Percentiles rank a stretch among this genome's conserved stretches.
These are phyloP conservation scores for Nicotiana noctiflora DNA, from an alignment of 257 asterid species.

Conservation along the genomic window DNA sequence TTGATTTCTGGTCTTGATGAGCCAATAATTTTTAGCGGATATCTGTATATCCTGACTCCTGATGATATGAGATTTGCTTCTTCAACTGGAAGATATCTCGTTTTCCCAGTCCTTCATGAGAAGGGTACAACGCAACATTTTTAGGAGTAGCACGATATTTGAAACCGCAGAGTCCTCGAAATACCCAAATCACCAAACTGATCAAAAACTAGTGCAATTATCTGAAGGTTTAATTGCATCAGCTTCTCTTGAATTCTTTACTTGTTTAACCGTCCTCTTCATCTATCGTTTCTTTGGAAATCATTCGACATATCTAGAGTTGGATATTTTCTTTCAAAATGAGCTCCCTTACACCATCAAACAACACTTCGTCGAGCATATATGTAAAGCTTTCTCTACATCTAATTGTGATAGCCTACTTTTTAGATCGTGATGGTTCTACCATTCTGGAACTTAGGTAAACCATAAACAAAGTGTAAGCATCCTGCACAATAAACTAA, in stretches of 20 bases:
- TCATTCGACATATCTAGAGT: not conserved
- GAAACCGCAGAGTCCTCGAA: constrained; percentile 20
- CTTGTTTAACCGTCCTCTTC: not conserved
- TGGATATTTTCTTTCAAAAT: not conserved
- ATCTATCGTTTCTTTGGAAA: not conserved
- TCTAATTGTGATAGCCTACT: not conserved
- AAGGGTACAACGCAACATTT: constrained; percentile 8
- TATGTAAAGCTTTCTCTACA: not conserved
- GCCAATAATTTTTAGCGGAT: not conserved
- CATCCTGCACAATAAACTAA: not conserved
- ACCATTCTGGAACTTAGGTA: constrained; percentile 24
- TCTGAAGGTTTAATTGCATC: not conserved
- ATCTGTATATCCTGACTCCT: constrained; percentile 16
- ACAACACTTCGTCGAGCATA: not conserved
- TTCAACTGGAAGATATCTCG: constrained; percentile 19
- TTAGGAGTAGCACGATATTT: constrained; percentile 8
- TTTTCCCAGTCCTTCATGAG: not conserved
- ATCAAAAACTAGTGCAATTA: not conserved
- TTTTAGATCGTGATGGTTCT: constrained; percentile 22
- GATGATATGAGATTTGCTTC: constrained; percentile 44
- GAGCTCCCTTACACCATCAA: not conserved
- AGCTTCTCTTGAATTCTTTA: not conserved
- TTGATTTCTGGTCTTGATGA: constrained; percentile 8
- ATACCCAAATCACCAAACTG: not conserved
- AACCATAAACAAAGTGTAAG: not conserved